A percentile compares a stretch with the other conserved stretches of the same genome.
Conservation (phyloP, 2,329 filamentous ascomycete genomes). For the Camillea tinctor region DNA sequence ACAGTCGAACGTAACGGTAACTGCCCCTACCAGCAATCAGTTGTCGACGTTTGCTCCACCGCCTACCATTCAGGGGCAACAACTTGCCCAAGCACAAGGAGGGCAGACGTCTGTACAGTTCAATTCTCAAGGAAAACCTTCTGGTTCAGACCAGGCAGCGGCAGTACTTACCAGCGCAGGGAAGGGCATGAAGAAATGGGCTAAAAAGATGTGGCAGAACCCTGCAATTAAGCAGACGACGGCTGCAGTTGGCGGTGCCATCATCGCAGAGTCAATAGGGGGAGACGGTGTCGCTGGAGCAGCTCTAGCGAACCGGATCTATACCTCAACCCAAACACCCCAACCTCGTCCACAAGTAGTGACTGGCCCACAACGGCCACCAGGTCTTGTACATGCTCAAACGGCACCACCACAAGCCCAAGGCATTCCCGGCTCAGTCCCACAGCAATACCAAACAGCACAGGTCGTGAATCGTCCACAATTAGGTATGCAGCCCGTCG, state of each 20-base stretch:
- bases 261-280: constrained; percentile 21
- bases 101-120: constrained; percentile 2
- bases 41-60: neutral
- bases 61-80: constrained; percentile 7
- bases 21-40: neutral
- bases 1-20: neutral
- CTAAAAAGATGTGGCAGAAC: constrained; percentile 29
- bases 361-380: constrained; percentile 8
- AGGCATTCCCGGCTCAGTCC: neutral
- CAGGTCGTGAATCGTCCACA: constrained; percentile 12
- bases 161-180: constrained; percentile 22
- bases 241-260: constrained; percentile 22
- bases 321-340: constrained; percentile 12
- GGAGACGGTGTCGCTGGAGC: constrained; percentile 16
- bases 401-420: constrained; percentile 14
- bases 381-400: constrained; percentile 9
- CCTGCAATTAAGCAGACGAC: constrained; percentile 26
- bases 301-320: constrained; percentile 14
- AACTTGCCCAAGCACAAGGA: neutral
- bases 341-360: constrained; percentile 11
- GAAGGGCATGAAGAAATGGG: constrained; percentile 33
- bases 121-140: constrained; percentile 16
- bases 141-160: constrained; percentile 21
- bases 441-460: constrained; percentile 6
- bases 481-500: constrained; percentile 16